Base-by-base conservation (phyloP, 805 yeast species). In the Candida taoyuanica region DNA sequence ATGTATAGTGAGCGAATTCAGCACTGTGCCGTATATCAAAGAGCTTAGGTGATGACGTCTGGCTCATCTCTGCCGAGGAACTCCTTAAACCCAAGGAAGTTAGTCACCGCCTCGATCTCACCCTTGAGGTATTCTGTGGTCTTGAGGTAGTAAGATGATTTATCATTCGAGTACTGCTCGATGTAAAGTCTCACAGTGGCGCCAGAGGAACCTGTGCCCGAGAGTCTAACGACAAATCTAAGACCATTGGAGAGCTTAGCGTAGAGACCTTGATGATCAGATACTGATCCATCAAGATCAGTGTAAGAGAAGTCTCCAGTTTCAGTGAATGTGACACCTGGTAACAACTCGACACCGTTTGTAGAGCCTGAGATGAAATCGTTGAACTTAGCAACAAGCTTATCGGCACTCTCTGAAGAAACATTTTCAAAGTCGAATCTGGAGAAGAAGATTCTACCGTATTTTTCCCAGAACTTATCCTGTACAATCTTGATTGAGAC, bases 181-280 rank as follows among this genome's bases (percentile, higher is more conserved):
- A 91, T 67, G 65, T 91, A 91, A 50, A 91, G 71, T 63, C 98
- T 78, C 43, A 93, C 88, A 5, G 98, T 91, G 16, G 98, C 98
- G 34, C 98, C 98, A 2, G 95, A 81, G 2, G 97, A 88, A 13
- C 98, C 98, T 3, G 98, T 91, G 40, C 98, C 98, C 0, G 96
- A 87, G 48, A 93, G 71, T 63, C 98, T 81, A 37, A 87, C 84
- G 26, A 93, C 85, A 37, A 89, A 77, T 60, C 97, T 77, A 43
- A 85, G 73, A 5, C 97, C 96, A 53, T 80, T 80, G 34, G 74
- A 75, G 46, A 88, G 74, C 63, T 83, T 88, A 47, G 88, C 81
- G 55, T 70, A 89, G 37, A 93, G 73, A 26, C 98, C 98, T 69
- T 91, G 98, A 56, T 88, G 78, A 5, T 62, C 56, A 3, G 96